These are phyloP conservation scores for Candida manassasensis DNA, from an alignment of 805 yeast species.

Conservation along the genomic window DNA sequence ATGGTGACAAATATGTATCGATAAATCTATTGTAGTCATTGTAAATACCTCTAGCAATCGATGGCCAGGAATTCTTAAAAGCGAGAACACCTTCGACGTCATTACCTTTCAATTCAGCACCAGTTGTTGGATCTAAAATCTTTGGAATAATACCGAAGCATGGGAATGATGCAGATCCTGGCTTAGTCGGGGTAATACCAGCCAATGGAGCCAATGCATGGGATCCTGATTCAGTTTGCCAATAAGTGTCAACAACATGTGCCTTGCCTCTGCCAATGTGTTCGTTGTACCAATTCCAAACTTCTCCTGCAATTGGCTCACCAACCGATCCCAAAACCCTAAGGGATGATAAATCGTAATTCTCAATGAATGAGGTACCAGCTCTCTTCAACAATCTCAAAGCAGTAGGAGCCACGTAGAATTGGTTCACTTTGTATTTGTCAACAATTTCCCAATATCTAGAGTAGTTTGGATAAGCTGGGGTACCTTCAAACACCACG, in stretches of 20 bases:
- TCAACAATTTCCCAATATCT: slow-evolving; percentile 97
- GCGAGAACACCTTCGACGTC: slow-evolving; percentile 97
- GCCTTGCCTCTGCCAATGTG: slow-evolving; percentile 85
- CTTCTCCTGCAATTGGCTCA: slow-evolving; percentile 96
- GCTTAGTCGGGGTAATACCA: slow-evolving; percentile 91
- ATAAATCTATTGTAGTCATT: slow-evolving; percentile 80
- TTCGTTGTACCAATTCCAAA: slow-evolving; percentile 98
- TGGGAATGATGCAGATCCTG: slow-evolving; percentile 95
- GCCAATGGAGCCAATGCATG: slow-evolving; percentile 93
- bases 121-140: slow-evolving; percentile 90
- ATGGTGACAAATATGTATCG: slow-evolving; percentile 90
- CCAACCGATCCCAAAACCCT: slow-evolving; percentile 96
- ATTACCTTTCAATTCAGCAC: slow-evolving; percentile 76
- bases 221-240: slow-evolving; percentile 99
- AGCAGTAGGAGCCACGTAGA: slow-evolving; percentile 98
- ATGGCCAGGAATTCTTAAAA: slow-evolving; percentile 89
- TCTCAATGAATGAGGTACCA: slow-evolving; percentile 77
- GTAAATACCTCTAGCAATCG: slow-evolving; percentile 96
- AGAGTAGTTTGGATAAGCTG: slow-evolving; percentile 92
- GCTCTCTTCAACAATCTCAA: slow-evolving; percentile 84
- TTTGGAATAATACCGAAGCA: slow-evolving; percentile 92
- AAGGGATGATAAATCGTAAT: slow-evolving; percentile 78
- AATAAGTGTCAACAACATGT: slow-evolving; percentile 92
- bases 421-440: slow-evolving; percentile 86
- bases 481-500: slow-evolving; percentile 94